Percentiles rank a stretch among this genome's conserved stretches.
phyloP scores from a whole-genome alignment of 768 basidiomycete genomes.

The Trichaptum fuscoviolaceum region DNA sequence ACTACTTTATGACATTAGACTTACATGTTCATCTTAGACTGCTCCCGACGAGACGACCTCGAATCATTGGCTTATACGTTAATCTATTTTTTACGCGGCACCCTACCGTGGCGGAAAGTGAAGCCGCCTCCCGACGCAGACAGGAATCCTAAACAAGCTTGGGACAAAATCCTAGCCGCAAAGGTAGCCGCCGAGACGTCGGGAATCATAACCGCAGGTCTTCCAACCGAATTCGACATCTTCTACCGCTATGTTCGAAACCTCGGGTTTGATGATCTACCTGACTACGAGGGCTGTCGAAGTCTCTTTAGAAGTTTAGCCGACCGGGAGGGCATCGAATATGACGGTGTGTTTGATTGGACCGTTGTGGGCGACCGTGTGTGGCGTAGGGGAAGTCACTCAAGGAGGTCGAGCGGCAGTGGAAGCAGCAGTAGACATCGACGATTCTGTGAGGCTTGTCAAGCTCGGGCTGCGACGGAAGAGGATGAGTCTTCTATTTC shows the following conservation, averaged over 20 bases:
- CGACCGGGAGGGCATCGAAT: conserved; percentile 35
- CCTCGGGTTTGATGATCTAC: conserved; percentile 82
- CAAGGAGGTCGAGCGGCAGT: not conserved
- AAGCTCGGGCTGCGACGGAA: not conserved
- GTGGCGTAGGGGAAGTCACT: conserved; percentile 2
- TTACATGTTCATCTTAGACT: conserved; percentile 37
- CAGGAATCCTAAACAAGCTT: conserved; percentile 50
- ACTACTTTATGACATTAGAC: not conserved
- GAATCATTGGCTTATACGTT: conserved; percentile 81
- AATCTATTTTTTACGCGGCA: conserved; percentile 74
- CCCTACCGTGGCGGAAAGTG: conserved; percentile 73
- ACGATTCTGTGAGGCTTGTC: conserved; percentile 1
- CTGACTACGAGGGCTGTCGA: conserved; percentile 81
- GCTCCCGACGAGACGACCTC: conserved; percentile 72
- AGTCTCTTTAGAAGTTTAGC: conserved; percentile 63
- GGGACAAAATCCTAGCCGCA: conserved; percentile 72
- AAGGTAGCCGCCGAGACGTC: conserved; percentile 53
- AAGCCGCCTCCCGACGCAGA: conserved; percentile 37
- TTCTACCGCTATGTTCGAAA: conserved; percentile 77
- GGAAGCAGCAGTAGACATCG: conserved; percentile 1
- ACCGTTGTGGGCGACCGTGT: conserved; percentile 11
- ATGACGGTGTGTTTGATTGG: conserved; percentile 27
- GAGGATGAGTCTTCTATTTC: not conserved
- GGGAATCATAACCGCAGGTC: conserved; percentile 57
- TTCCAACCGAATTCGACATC: conserved; percentile 78